Base-by-base conservation (phyloP, 371 early-diverging fungal species). In the Batkoa obscura region DNA sequence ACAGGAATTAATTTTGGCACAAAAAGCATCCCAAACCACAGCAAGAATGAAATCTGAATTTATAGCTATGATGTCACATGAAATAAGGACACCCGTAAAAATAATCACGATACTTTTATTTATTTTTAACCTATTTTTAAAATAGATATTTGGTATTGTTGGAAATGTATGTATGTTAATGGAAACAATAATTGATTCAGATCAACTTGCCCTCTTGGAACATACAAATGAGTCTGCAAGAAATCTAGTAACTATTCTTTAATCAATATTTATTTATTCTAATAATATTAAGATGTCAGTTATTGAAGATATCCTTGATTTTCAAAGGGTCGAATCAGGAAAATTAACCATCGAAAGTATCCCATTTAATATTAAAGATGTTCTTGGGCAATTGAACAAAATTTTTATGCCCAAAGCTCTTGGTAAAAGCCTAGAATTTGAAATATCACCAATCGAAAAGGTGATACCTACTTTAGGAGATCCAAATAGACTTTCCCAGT, bases 391-490 rank as follows among this genome's bases (percentile, higher is more conserved):
- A 37, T 3, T 2, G 10, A 30, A 8, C 3, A 8, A 23, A 13
- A 13, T 37, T 10, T 9, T 51, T 13, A 77, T 80, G 3, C 72
- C 74, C 3, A 81, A 82, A 63, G 77, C 79, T 0, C 71, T 72
- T 49, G 80, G 80, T 52, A 83, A 83, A 74, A 73, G 73, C 34
- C 62, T 79, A 3, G 73, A 76, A 54, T 59, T 79, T 13, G 71
- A 75, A 43, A 78, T 80, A 52, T 68, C 75, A 46, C 76, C 81
- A 35, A 76, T 84, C 32, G 68, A 74, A 34, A 66, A 70, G 13
- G 76, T 81, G 56, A 84, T 84, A 0, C 80, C 81, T 53, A 71
- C 75, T 54, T 55, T 83, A 1, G 82, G 83, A 43, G 90, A 89
- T 66, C 81, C 83, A 35, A 67, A 78, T 35, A 71, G 89, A 30